Base-by-base conservation (phyloP, 1,284 basidiomycete species). In the Boletellus deceptivus region DNA sequence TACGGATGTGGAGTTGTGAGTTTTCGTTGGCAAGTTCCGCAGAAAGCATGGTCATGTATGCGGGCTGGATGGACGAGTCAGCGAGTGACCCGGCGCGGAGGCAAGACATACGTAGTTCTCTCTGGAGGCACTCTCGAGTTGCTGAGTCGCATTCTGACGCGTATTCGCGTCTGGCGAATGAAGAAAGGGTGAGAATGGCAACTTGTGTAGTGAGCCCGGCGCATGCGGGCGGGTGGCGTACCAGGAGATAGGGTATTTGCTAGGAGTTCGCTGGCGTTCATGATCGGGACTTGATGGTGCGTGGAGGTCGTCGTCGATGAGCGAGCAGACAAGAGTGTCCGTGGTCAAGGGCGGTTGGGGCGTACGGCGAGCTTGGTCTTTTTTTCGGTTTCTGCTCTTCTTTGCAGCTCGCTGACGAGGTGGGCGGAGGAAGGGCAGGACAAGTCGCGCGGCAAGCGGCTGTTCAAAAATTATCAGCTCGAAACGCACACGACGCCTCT, bases 221-320 rank as follows among this genome's bases (percentile, higher is more conserved):
- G 59, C 53, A 51, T 60, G 56, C 46, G 44, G 48, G 54, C 52
- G 56, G 56, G 66, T 59, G 67, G 75, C 85, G 62, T 67, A 93
- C 92, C 90, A 53, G 90, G 77, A 54, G 91, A 93, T 67, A 97
- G 84, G 62, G 93, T 89, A 77, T 93, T 93, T 64, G 86, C 82
- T 67, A 96, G 85, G 57, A 95, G 84, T 71, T 91, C 86, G 57
- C 84, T 87, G 61, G 90, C 91, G 77, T 92, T 91, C 92, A 95
- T 95, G 68, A 72, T 83, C 68, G 66, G 18, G 53, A 43, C 39
- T 58, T 52, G 56, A 62, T 53, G 37, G 51, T 33, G 37, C 51
- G 67, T 63, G 8, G 34, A 6, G 37, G 63, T 59, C 51, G 66
- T 66, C 46, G 53, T 64, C 39, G 50, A 62, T 52, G 55, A 42